These are phyloP conservation scores for Candida sanyaensis DNA, from an alignment of 1,139 yeast species.

Conservation along the genomic window DNA sequence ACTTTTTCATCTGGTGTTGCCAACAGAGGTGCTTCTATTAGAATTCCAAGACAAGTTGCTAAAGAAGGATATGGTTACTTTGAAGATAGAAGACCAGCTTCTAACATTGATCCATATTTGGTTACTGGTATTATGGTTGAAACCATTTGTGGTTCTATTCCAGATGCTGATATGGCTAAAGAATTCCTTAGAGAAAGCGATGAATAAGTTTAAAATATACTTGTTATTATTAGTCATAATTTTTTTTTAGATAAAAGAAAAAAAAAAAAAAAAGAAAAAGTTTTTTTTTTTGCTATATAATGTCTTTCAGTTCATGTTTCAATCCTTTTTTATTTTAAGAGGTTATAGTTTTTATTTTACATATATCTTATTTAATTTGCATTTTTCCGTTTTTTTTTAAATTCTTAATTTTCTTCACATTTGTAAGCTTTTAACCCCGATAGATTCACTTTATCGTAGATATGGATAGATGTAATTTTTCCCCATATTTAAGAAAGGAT, in stretches of 20 bases:
- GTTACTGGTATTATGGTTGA: constrained; percentile 98
- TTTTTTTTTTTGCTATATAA: not conserved
- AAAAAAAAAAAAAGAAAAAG: not conserved
- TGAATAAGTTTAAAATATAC: constrained; percentile 7
- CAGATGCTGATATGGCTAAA: constrained; percentile 93
- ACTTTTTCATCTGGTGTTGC: constrained; percentile 96
- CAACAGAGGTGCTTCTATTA: constrained; percentile 98
- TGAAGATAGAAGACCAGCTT: constrained; percentile 99
- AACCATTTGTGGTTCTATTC: constrained; percentile 93
- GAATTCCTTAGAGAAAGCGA: constrained; percentile 76
- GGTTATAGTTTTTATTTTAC: not conserved
- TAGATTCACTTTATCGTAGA: no score
- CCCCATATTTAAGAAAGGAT: no score
- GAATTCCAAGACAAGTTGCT: constrained; percentile 98
- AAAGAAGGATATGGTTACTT: constrained; percentile 98
- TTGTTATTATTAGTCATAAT: not conserved
- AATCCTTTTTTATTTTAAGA: not conserved
- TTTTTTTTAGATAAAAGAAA: not conserved
- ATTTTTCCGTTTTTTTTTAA: not conserved
- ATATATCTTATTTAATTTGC: constrained; percentile 1
- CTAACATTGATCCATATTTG: constrained; percentile 97
- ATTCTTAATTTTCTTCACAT: no score
- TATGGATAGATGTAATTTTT: no score
- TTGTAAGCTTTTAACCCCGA: no score
- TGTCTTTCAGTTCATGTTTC: constrained; percentile 3